Evolutionary conservation across 768 basidiomycete species (phyloP).

Genomic region (Tylopilus balloui): DNA sequence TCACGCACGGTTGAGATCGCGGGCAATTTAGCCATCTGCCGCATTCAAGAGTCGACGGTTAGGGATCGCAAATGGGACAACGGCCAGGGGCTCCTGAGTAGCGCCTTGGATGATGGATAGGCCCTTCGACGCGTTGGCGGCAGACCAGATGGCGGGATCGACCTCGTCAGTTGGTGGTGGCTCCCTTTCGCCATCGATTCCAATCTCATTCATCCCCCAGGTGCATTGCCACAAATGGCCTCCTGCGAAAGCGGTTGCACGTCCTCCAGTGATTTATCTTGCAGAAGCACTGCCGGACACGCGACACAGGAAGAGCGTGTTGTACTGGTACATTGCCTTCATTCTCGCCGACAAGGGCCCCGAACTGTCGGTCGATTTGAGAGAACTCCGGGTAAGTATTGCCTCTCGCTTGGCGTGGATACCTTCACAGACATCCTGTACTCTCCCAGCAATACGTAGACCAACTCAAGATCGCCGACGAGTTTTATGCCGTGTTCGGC

Average conservation of each 20-base stretch:
- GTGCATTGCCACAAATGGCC: conserved; percentile 13
- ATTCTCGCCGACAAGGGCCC: conserved; percentile 49
- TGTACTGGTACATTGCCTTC: conserved; percentile 57
- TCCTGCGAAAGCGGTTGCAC: conserved; percentile 52
- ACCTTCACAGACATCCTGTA: neutral
- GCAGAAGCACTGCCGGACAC: conserved; percentile 58
- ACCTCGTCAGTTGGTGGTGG: conserved; percentile 93
- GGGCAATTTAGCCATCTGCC: conserved; percentile 48
- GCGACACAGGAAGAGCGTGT: conserved; percentile 52
- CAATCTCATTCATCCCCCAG: neutral
- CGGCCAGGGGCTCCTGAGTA: conserved; percentile 56
- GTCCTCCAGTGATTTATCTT: conserved; percentile 60
- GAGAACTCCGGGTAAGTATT: conserved; percentile 44
- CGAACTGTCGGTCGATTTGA: conserved; percentile 44
- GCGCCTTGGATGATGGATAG: conserved; percentile 63
- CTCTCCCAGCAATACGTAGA: conserved; percentile 33
- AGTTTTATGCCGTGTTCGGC: conserved; percentile 47
- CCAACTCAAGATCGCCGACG: conserved; percentile 48
- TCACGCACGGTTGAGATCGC: conserved; percentile 62
- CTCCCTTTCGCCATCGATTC: conserved; percentile 41
- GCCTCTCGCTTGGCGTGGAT: too few relatives aligned
- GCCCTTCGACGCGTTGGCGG: conserved; percentile 74
- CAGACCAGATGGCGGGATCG: conserved; percentile 85
- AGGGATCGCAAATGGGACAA: conserved; percentile 50
- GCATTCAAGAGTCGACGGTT: conserved; percentile 41